phyloP scores from a whole-genome alignment of 441 rosid species.

The Bocquillonia castaneifolia region DNA sequence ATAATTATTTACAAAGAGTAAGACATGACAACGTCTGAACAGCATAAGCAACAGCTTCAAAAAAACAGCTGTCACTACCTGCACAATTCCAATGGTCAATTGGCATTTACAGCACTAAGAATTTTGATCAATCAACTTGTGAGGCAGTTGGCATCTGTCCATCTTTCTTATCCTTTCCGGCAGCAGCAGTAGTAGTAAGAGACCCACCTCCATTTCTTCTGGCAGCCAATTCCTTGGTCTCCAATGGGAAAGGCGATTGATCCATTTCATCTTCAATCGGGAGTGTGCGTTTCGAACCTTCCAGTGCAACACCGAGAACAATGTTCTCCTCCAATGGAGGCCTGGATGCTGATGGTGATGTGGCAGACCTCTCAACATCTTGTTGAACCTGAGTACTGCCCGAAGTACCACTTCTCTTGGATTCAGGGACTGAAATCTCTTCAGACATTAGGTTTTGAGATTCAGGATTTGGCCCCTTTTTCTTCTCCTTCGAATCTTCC shows the following conservation, averaged over 20 bases:
- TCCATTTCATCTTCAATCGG: constrained; percentile 66
- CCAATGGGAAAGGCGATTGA: constrained; percentile 33
- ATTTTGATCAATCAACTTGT: constrained; percentile 21
- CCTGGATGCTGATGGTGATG: constrained; percentile 28
- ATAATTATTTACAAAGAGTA: constrained; percentile 22
- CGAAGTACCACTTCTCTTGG: constrained; percentile 23
- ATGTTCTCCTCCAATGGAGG: constrained; percentile 73
- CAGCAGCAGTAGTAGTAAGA: too few relatives aligned
- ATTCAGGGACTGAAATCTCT: constrained; percentile 21
- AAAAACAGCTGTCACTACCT: constrained; percentile 37
- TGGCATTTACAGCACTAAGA: background rate
- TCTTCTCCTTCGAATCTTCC: constrained; percentile 26
- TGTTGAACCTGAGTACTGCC: constrained; percentile 34
- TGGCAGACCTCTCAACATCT: constrained; percentile 36
- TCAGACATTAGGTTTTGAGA: constrained; percentile 9
- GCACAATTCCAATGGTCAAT: background rate
- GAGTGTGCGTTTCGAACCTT: constrained; percentile 79
- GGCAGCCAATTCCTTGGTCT: constrained; percentile 51
- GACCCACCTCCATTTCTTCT: constrained; percentile 36
- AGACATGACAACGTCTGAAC: background rate
- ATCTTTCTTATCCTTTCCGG: constrained; percentile 40
- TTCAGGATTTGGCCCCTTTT: constrained; percentile 14
- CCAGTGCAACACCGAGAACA: constrained; percentile 83
- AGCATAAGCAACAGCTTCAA: constrained; percentile 29
- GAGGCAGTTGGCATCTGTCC: constrained; percentile 30